Conservation (phyloP, 306 rosid species). For the Rubus parviflorus region DNA sequence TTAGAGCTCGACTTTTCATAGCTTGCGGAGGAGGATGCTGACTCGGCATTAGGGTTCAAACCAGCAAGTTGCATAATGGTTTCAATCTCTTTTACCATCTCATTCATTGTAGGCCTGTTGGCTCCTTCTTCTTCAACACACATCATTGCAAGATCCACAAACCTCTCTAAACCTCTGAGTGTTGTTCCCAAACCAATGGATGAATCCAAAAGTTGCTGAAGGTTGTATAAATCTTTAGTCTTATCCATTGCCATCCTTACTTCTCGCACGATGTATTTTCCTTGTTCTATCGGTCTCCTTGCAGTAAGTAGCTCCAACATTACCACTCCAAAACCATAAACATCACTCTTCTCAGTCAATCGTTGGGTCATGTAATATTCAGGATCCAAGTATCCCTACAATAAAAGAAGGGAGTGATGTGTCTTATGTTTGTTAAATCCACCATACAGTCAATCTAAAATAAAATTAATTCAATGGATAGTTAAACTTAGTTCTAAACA, state of each 20-base stretch:
- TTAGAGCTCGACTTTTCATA: constrained; percentile 24
- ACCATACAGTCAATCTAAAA: constrained; percentile 18
- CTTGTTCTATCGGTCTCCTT: constrained; percentile 59
- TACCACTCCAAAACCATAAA: constrained; percentile 62
- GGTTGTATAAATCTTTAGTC: constrained; percentile 36
- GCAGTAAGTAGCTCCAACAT: constrained; percentile 62
- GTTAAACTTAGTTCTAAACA: neutral
- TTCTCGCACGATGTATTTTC: constrained; percentile 55
- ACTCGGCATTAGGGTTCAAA: constrained; percentile 49
- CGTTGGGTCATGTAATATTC: constrained; percentile 31
- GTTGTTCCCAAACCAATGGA: constrained; percentile 20
- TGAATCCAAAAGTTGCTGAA: constrained; percentile 39
- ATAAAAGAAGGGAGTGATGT: neutral
- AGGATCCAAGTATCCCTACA: constrained; percentile 57
- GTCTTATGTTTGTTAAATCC: neutral
- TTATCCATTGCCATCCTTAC: constrained; percentile 46
- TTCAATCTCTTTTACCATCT: constrained; percentile 61
- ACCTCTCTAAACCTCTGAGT: constrained; percentile 48
- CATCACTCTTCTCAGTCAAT: constrained; percentile 41
- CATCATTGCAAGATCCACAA: constrained; percentile 50
- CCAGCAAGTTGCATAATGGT: constrained; percentile 46
- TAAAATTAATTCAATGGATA: constrained; percentile 8
- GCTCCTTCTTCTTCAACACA: constrained; percentile 55
- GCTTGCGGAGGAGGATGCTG: constrained; percentile 39
- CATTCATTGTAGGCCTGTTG: constrained; percentile 57